Percentiles rank a stretch among this genome's conserved stretches.
These are phyloP conservation scores for Magnaporthiopsis poae DNA, from an alignment of 2,329 filamentous ascomycete species.

Conservation along the genomic window DNA sequence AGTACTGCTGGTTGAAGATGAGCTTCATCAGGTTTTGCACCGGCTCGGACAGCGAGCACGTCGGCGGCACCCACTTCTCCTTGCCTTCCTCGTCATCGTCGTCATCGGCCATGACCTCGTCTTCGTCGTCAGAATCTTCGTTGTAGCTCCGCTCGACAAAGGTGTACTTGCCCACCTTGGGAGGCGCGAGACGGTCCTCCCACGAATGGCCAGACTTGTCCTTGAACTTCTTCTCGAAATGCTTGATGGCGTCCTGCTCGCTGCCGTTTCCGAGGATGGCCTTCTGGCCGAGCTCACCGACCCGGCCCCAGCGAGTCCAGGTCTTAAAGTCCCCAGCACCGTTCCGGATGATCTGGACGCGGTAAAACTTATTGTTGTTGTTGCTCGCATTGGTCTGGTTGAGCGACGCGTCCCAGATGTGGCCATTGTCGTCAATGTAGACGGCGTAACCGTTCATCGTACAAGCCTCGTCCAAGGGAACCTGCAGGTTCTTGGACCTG, in stretches of 20 bases:
- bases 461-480: constrained; percentile 42
- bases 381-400: constrained; percentile 63
- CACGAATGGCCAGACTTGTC: constrained; percentile 50
- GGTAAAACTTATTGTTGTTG: constrained; percentile 81
- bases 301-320: constrained; percentile 76
- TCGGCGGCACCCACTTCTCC: constrained; percentile 26
- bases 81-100: constrained; percentile 20
- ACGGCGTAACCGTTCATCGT: constrained; percentile 37
- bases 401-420: constrained; percentile 69
- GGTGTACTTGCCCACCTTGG: constrained; percentile 62
- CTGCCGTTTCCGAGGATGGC: constrained; percentile 32
- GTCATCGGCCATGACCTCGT: constrained; percentile 13
- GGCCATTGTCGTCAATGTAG: constrained; percentile 53
- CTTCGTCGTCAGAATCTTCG: constrained; percentile 52
- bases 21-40: constrained; percentile 64
- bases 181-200: constrained; percentile 41
- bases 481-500: constrained; percentile 33
- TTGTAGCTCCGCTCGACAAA: constrained; percentile 74
- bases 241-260: constrained; percentile 33
- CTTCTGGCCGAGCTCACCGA: constrained; percentile 49
- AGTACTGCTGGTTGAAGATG: constrained; percentile 72
- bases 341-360: constrained; percentile 48
- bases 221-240: constrained; percentile 54
- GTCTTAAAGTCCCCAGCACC: constrained; percentile 37
- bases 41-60: constrained; percentile 48